Percentiles rank a stretch among this genome's conserved stretches.
Conservation (phyloP, 495 filamentous ascomycete species). For the Elaphomyces granulatus region DNA sequence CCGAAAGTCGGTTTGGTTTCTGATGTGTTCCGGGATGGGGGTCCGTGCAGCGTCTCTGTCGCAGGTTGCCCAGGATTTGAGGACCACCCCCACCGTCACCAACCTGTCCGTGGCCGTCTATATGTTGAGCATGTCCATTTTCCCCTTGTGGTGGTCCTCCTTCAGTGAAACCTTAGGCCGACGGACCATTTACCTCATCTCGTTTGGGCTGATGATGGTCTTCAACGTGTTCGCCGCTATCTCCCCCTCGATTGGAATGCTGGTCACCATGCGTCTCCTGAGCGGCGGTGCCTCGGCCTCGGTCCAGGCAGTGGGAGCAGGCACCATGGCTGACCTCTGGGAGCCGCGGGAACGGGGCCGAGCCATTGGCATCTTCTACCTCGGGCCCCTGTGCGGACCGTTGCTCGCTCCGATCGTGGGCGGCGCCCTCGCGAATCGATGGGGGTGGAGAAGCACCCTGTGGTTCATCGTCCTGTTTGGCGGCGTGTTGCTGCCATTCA, state of each 20-base stretch:
- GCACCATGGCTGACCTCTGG: conserved; percentile 89
- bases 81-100: conserved; percentile 52
- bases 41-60: conserved; percentile 54
- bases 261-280: conserved; percentile 71
- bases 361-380: conserved; percentile 90
- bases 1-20: too few species aligned
- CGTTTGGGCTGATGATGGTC: conserved; percentile 66
- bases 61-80: conserved; percentile 50
- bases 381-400: conserved; percentile 79
- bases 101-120: conserved; percentile 79
- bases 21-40: too few species aligned
- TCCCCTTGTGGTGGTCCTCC: conserved; percentile 88
- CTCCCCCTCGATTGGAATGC: conserved; percentile 64
- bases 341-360: conserved; percentile 61
- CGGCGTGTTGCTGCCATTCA: conserved; percentile 42
- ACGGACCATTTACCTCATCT: conserved; percentile 71
- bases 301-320: conserved; percentile 85
- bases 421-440: conserved; percentile 52
- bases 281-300: conserved; percentile 74
- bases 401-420: conserved; percentile 79
- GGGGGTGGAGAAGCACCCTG: conserved; percentile 73
- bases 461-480: conserved; percentile 81
- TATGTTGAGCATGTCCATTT: conserved; percentile 83
- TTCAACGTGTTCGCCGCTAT: conserved; percentile 63
- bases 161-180: conserved; percentile 77